These are phyloP conservation scores for Pichia sp. DNA, from an alignment of 1,139 yeast genomes.

Conservation along the genomic window DNA sequence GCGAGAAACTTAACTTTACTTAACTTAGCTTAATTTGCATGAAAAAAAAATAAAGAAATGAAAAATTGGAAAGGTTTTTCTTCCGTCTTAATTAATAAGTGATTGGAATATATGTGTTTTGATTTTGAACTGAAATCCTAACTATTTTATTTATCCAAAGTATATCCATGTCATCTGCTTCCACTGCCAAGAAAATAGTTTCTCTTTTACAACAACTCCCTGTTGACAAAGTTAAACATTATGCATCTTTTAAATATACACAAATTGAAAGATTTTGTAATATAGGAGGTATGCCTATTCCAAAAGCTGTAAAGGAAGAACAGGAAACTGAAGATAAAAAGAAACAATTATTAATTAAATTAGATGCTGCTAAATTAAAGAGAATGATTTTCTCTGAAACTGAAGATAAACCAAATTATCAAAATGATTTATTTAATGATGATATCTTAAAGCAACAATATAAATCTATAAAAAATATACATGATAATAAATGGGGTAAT, in stretches of 20 bases:
- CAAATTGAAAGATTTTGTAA: conserved; percentile 54
- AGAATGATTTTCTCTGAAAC: conserved; percentile 27
- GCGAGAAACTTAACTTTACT: too few relatives aligned
- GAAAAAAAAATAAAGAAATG: not conserved
- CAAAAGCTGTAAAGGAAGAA: conserved; percentile 26
- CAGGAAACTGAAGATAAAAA: conserved; percentile 28
- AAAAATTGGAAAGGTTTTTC: not conserved
- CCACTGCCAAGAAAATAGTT: conserved; percentile 33
- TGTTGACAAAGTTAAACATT: conserved; percentile 58
- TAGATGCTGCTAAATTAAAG: conserved; percentile 27
- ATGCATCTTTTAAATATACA: conserved; percentile 59
- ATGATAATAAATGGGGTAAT: conserved; percentile 55
- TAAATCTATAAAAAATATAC: conserved; percentile 50
- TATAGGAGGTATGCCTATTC: conserved; percentile 37
- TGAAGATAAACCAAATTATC: conserved; percentile 35
- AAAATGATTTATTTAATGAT: conserved; percentile 37
- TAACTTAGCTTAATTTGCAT: too few relatives aligned
- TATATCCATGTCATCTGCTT: conserved; percentile 18
- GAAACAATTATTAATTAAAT: conserved; percentile 24
- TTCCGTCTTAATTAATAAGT: not conserved
- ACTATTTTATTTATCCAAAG: not conserved
- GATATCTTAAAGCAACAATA: conserved; percentile 55
- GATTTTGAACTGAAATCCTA: too few relatives aligned
- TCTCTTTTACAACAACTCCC: conserved; percentile 44
- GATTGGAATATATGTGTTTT: too few relatives aligned